phyloP scores from a whole-genome alignment of 108 stramenopile species.

The Fragilaria radians region DNA sequence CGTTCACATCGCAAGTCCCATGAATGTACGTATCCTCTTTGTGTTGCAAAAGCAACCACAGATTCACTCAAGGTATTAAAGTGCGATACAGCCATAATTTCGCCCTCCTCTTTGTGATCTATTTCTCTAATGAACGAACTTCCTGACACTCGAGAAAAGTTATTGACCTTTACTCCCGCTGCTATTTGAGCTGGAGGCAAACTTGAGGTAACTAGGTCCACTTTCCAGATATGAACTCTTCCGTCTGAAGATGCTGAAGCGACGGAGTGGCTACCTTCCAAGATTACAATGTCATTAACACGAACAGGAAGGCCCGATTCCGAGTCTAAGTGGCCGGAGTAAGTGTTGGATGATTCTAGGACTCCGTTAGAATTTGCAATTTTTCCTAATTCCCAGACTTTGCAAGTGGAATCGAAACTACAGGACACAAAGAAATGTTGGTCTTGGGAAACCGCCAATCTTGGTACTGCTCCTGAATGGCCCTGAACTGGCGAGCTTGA shows the following conservation, averaged over 20 bases:
- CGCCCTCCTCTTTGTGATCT: slow-evolving; percentile 66
- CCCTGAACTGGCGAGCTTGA: slow-evolving; percentile 48
- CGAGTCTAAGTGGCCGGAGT: slow-evolving; percentile 45
- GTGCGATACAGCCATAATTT: slow-evolving; percentile 83
- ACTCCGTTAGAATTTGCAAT: slow-evolving; percentile 68
- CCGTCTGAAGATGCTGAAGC: slow-evolving; percentile 86
- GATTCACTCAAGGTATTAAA: slow-evolving; percentile 85
- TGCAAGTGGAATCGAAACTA: slow-evolving; percentile 85
- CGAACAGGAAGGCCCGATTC: slow-evolving; percentile 19
- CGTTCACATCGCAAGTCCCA: slow-evolving; percentile 65
- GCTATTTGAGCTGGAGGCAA: neutral
- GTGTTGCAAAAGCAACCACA: slow-evolving; percentile 76
- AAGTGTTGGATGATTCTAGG: slow-evolving; percentile 76
- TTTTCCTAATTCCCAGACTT: slow-evolving; percentile 86
- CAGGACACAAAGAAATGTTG: slow-evolving; percentile 88
- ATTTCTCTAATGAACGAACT: slow-evolving; percentile 35
- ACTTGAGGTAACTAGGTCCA: slow-evolving; percentile 52
- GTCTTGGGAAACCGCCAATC: slow-evolving; percentile 87
- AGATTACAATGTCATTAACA: slow-evolving; percentile 81
- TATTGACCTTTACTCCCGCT: neutral
- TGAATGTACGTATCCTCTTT: slow-evolving; percentile 70
- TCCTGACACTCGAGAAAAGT: slow-evolving; percentile 55
- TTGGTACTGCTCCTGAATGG: slow-evolving; percentile 78
- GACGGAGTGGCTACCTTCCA: slow-evolving; percentile 87
- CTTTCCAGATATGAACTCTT: slow-evolving; percentile 83